Evolutionary conservation across 371 early-diverging fungal genomes (phyloP).

Genomic region (Lichtheimia ramosa): DNA sequence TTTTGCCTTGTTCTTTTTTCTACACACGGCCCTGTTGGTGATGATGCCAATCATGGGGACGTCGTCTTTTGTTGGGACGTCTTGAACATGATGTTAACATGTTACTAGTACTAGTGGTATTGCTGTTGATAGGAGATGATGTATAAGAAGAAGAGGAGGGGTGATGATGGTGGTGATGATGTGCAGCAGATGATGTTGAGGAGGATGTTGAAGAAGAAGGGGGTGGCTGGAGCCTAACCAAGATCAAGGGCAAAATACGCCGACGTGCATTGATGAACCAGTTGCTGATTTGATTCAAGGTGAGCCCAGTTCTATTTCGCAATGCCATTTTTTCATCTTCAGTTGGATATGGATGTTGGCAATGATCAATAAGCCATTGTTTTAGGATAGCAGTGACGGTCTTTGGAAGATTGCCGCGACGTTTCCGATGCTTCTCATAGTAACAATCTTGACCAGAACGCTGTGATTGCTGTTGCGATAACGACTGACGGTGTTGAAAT

Average conservation of each 20-base stretch:
- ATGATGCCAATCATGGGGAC: too few species aligned
- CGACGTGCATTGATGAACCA: slow-evolving; percentile 86
- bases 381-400: slow-evolving; percentile 57
- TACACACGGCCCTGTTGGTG: too few species aligned
- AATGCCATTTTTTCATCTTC: slow-evolving; percentile 67
- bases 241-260: slow-evolving; percentile 39
- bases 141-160: too few species aligned
- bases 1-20: not conserved
- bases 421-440: slow-evolving; percentile 11
- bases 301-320: slow-evolving; percentile 56
- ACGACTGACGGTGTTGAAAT: slow-evolving; percentile 6
- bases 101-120: too few species aligned
- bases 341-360: slow-evolving; percentile 72
- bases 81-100: too few species aligned
- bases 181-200: not conserved
- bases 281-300: slow-evolving; percentile 72
- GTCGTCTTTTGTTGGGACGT: too few species aligned
- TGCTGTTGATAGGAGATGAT: too few species aligned
- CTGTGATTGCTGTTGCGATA: slow-evolving; percentile 8
- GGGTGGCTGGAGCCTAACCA: not conserved
- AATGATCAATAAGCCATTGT: slow-evolving; percentile 68
- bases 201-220: not conserved
- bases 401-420: slow-evolving; percentile 55
- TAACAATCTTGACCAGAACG: slow-evolving; percentile 5
- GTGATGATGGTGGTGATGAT: too few species aligned